These are phyloP conservation scores for Xylariaceae sp. DNA, from an alignment of 2,329 filamentous ascomycete genomes.

Conservation along the genomic window DNA sequence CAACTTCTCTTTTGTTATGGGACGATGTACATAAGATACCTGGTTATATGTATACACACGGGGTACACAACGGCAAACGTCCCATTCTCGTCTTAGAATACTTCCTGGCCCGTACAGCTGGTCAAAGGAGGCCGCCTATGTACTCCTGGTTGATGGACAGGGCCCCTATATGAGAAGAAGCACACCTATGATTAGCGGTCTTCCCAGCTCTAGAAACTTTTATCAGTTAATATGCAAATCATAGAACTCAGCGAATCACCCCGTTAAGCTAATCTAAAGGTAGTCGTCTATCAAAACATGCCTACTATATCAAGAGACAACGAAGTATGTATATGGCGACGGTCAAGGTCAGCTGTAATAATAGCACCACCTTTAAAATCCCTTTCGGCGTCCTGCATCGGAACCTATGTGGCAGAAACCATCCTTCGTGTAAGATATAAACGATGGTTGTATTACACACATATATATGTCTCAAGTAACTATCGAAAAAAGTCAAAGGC, in stretches of 20 bases:
- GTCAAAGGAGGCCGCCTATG: not conserved
- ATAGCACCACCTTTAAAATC: too few relatives aligned
- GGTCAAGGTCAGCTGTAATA: too few relatives aligned
- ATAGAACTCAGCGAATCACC: too few relatives aligned
- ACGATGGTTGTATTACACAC: not conserved
- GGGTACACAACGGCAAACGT: conserved; percentile 18
- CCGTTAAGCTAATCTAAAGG: too few relatives aligned
- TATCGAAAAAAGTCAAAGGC: not conserved
- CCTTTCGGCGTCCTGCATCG: too few relatives aligned
- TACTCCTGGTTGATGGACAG: not conserved
- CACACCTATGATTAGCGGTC: not conserved
- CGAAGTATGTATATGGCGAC: too few relatives aligned
- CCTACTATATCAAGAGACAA: too few relatives aligned
- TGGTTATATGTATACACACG: conserved; percentile 22
- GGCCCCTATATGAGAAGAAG: not conserved
- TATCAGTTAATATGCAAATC: too few relatives aligned
- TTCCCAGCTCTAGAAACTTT: not conserved
- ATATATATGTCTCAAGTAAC: not conserved
- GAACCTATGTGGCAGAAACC: too few relatives aligned
- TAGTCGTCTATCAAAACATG: too few relatives aligned
- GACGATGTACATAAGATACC: conserved; percentile 26
- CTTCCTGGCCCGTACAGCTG: not conserved
- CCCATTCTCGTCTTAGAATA: not conserved
- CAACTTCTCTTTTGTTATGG: conserved; percentile 30
- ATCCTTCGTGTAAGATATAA: not conserved